Conservation (phyloP, 768 basidiomycete species). For the Vishniacozyma victoriae region DNA sequence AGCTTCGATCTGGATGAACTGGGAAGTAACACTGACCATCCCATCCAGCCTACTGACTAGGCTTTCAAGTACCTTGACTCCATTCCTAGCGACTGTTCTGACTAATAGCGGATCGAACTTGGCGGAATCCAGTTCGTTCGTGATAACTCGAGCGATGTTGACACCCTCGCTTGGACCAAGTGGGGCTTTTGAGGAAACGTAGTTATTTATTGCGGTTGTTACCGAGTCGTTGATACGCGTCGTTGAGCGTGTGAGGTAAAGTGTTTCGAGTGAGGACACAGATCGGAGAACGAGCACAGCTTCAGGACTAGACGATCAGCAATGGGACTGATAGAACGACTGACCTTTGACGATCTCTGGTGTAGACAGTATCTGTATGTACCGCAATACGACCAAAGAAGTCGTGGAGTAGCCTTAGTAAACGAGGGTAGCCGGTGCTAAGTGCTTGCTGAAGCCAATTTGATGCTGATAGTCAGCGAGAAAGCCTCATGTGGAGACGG, state of each 20-base stretch:
- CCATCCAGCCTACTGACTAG: constrained; percentile 61
- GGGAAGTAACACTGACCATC: constrained; percentile 52
- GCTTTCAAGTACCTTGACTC: constrained; percentile 62
- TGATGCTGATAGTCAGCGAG: constrained; percentile 57
- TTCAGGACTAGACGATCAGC: constrained; percentile 62
- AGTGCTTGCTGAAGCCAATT: constrained; percentile 86
- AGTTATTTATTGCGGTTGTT: constrained; percentile 61
- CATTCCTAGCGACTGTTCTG: constrained; percentile 69
- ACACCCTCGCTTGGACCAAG: constrained; percentile 72
- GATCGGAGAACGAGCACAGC: constrained; percentile 81
- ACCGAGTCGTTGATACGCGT: constrained; percentile 79
- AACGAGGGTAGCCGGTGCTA: constrained; percentile 73
- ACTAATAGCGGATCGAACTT: constrained; percentile 86
- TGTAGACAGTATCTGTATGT: constrained; percentile 90
- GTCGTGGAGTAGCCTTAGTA: constrained; percentile 88
- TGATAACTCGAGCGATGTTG: constrained; percentile 66
- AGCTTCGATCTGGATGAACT: background rate
- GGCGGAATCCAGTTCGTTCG: constrained; percentile 88
- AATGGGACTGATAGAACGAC: constrained; percentile 4
- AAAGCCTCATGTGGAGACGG: background rate
- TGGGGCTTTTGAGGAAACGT: constrained; percentile 59
- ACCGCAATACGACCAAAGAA: constrained; percentile 94
- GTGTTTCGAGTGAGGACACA: constrained; percentile 71
- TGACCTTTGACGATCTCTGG: constrained; percentile 74
- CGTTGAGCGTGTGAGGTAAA: constrained; percentile 80